phyloP scores from a whole-genome alignment of 768 basidiomycete genomes.

The Asterophora lycoperdoides region DNA sequence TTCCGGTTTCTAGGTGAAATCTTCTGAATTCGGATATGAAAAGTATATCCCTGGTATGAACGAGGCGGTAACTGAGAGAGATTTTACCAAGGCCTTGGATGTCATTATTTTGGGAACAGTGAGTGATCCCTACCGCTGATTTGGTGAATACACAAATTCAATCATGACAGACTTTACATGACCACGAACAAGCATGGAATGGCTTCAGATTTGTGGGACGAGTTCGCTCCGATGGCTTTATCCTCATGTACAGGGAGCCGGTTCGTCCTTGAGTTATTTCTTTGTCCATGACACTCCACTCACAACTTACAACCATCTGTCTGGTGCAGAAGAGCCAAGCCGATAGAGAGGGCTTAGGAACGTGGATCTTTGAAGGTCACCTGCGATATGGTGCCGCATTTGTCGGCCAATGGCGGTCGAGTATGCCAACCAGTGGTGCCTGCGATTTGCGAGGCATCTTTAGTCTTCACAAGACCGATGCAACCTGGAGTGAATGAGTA shows the following conservation, averaged over 20 bases:
- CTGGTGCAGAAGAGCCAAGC: constrained; percentile 34
- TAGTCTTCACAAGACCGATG: constrained; percentile 44
- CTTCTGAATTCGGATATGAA: constrained; percentile 23
- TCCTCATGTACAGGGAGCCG: constrained; percentile 58
- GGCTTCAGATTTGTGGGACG: constrained; percentile 58
- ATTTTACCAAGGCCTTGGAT: constrained; percentile 23
- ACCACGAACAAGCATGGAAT: constrained; percentile 63
- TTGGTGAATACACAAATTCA: too few species aligned
- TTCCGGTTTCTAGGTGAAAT: constrained; percentile 12
- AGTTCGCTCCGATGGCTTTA: constrained; percentile 53
- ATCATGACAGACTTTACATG: constrained; percentile 41
- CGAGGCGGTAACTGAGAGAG: constrained; percentile 2
- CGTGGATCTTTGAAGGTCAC: constrained; percentile 57
- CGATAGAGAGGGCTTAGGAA: constrained; percentile 38
- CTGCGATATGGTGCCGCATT: constrained; percentile 44
- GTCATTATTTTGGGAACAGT: constrained; percentile 41
- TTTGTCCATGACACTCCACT: background rate
- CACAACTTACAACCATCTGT: background rate
- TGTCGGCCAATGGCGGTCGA: constrained; percentile 51
- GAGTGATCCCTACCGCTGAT: constrained; percentile 10
- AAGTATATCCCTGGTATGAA: constrained; percentile 15
- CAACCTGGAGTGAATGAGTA: constrained; percentile 11
- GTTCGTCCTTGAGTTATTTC: constrained; percentile 28
- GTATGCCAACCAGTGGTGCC: constrained; percentile 25
- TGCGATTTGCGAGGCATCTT: constrained; percentile 49